Base-by-base conservation (phyloP, 148 eudicot species). In the Diospyros lotus region DNA sequence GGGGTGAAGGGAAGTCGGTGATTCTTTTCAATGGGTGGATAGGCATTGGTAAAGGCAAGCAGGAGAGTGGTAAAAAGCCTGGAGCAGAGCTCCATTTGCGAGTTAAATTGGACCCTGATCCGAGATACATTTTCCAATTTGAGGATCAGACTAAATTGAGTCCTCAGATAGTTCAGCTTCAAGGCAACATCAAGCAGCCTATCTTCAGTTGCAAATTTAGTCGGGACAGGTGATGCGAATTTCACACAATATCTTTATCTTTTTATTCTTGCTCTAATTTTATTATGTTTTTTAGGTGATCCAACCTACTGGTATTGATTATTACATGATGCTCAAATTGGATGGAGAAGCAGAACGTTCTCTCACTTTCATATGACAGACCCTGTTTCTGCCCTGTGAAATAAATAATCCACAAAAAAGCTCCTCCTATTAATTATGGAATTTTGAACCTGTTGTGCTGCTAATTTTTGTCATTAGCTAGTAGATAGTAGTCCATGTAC, bases 101-200 rank as follows among this genome's bases (percentile, higher is more conserved):
- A 61, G 82, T 85, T 46, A 87, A 87, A 68, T 75, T 87, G 42
- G 90, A 87, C 65, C 90, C 90, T 45, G 90, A 87, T 73, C 90
- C 90, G 2, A 85, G 90, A 87, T 87, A 87, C 58, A 85, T 87
- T 51, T 87, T 87, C 72, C 88, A 83, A 68, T 87, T 87, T 73
- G 88, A 83, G 55, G 88, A 87, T 64, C 86, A 87, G 45, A 77
- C 87, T 51, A 85, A 82, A 76, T 71, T 81, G 67, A 87, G 86
- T 73, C 90, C 90, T 45, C 90, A 87, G 71, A 81, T 87, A 60
- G 90, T 87, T 76, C 90, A 87, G 75, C 82, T 87, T 73, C 90
- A 83, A 66, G 90, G 90, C 45, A 76, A 53, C 39, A 77, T 69
- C 56, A 82, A 79, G 78, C 90, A 87, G 75, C 90, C 90, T 14